Conservation (phyloP, 805 yeast genomes). For the Wickerhamiella dianesei region DNA sequence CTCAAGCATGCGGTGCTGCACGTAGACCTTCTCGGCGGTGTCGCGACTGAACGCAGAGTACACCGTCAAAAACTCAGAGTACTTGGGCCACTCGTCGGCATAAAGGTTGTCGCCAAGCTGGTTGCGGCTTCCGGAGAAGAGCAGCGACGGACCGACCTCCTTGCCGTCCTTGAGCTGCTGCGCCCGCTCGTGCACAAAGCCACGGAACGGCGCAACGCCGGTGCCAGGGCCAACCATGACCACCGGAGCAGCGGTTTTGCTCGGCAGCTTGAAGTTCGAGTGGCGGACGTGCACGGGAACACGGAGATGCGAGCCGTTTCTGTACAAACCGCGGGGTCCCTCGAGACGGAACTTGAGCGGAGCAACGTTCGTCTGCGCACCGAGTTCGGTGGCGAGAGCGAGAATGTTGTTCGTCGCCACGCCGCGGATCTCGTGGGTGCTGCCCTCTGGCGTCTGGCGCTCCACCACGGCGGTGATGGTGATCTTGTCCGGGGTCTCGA, state of each 20-base stretch:
- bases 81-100: constrained; percentile 78
- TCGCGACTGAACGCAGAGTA: constrained; percentile 82
- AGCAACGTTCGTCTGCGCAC: constrained; percentile 27
- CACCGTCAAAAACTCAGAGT: constrained; percentile 36
- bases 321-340: constrained; percentile 65
- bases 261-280: constrained; percentile 86
- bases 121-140: constrained; percentile 82
- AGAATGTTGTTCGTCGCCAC: constrained; percentile 82
- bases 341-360: constrained; percentile 50
- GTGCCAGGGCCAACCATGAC: constrained; percentile 97
- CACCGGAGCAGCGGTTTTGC: constrained; percentile 68
- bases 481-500: constrained; percentile 57
- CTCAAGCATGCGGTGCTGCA: constrained; percentile 58
- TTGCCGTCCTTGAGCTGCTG: constrained; percentile 35
- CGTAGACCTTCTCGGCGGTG: constrained; percentile 49
- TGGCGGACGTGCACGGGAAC: constrained; percentile 89
- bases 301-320: constrained; percentile 31
- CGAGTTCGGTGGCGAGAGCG: constrained; percentile 49
- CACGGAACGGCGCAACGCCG: constrained; percentile 97
- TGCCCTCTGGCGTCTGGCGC: constrained; percentile 28
- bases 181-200: constrained; percentile 81
- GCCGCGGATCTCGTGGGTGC: constrained; percentile 47
- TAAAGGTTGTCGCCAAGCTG: constrained; percentile 71
- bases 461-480: constrained; percentile 92
- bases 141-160: constrained; percentile 54